Base-by-base conservation (phyloP, 2,329 filamentous ascomycete genomes). In the Chaetomium sp. region DNA sequence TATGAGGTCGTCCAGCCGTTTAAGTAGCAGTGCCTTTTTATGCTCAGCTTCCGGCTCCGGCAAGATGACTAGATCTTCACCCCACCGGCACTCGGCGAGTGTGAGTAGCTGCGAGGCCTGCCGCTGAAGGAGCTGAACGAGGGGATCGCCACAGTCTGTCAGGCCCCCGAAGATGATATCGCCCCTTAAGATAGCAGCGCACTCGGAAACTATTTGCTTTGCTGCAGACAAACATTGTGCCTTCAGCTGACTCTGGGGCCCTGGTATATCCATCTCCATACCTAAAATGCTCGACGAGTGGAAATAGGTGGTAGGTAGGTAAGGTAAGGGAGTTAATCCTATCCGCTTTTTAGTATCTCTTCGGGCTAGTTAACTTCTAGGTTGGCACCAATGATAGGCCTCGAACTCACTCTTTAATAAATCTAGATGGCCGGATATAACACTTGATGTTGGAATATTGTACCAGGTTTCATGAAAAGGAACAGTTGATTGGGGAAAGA, bases 1-100 rank as follows among this genome's bases (percentile, higher is more conserved):
- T 5, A 86, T 76, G 19, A 90, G 75, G 63, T 90, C 84, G 42
- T 83, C 76, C n/a, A 87, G 74, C 55, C 86, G 78, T 63, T 73
- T 77, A 45, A 71, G 65, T 2, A 81, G 64, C 0, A 81, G 73
- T 3, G 62, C 27, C 45, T 33, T 57, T 13, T 1, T 9, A n/a
- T 51, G 45, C 47, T 45, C 47, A 8, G 5, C 27, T 27, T 53
- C 57, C 13, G 31, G 8, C 12, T 45, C 12, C 1, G 6, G 1
- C 9, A 10, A 35, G 19, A n/a, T 6, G 27, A 1, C 25, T 10
- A 8, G 16, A 9, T 3, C 50, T 50, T 35, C 35, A 42, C 3
- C 35, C 35, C 35, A 42, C 19, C 27, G n/a, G 5, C 35, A 21
- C 16, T 62, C 7, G n/a, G 63, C 64, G 29, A 74, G 61, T 51